Evolutionary conservation across 2,329 filamentous ascomycete species (phyloP), one percentile per base, ranked within the genome.

Genomic region (Trichoderma harzianum): DNA sequence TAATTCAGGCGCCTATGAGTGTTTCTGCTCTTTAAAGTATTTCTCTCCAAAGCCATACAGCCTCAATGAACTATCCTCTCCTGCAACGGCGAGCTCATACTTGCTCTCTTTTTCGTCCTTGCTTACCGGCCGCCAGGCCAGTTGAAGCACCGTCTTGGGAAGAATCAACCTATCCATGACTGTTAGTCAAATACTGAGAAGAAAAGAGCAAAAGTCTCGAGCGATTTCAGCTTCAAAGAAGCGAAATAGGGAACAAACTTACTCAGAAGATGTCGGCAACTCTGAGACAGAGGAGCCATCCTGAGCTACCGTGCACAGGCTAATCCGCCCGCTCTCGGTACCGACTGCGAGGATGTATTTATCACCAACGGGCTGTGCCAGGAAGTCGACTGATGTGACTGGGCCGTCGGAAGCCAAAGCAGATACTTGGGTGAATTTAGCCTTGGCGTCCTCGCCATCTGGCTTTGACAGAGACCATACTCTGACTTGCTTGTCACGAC

Each of bases 401-500:
- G 93, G 85, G 24, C 86, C 84, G 21, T 87, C 85, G 62, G 88
- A 83, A 0, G 86, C 77, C 26, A 93, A 83, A 1, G 86, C 86
- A 3, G 85, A 79, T 7, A 84, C 85, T 73, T 89, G 88, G 12
- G 81, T 78, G 73, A 92, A 90, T 21, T 80, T 79, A 26, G 78
- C 71, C 21, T 76, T 78, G n/a, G 75, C 76, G 10, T 76, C 79
- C 73, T 77, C 81, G 43, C 21, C 75, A 53, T 53, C 8, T 10
- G 76, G 58, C 72, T 80, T 82, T 16, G 77, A 78, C 1, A 78
- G 73, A 16, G 62, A 71, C 93, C 93, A 95, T 57, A 95, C 78
- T 78, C 92, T 93, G 47, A 97, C 90, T 30, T 86, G 87, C 83
- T 97, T 98, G 81, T 99, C 96, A 76, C 96, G 87, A 3, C 95